A percentile compares a stretch with the other conserved stretches of the same genome.
These are phyloP conservation scores for Termitomyces sp. DNA, from an alignment of 768 basidiomycete species.

Conservation along the genomic window DNA sequence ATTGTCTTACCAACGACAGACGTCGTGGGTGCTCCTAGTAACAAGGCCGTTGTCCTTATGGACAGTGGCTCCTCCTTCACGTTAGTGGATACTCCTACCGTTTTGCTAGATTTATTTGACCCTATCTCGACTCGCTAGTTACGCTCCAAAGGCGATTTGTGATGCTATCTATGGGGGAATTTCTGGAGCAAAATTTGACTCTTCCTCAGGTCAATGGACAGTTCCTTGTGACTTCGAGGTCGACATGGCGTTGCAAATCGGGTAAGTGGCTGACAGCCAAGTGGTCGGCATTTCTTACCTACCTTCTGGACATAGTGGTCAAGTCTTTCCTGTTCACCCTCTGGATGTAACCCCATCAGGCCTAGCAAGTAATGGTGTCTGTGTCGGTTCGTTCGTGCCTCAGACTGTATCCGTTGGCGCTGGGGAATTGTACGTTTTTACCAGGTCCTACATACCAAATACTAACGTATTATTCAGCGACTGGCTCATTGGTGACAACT, in stretches of 20 bases:
- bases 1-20: slow-evolving; percentile 46
- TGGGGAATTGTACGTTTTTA: slow-evolving; percentile 56
- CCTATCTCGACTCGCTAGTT: slow-evolving; percentile 34
- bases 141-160: slow-evolving; percentile 59
- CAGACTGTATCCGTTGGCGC: slow-evolving; percentile 48
- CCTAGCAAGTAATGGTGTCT: slow-evolving; percentile 36
- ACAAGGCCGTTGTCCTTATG: slow-evolving; percentile 69
- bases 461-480: slow-evolving; percentile 42
- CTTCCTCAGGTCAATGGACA: slow-evolving; percentile 52
- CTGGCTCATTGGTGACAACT: slow-evolving; percentile 78
- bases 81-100: slow-evolving; percentile 30
- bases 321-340: slow-evolving; percentile 74
- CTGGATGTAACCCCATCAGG: slow-evolving; percentile 60
- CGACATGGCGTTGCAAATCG: slow-evolving; percentile 74
- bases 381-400: slow-evolving; percentile 75
- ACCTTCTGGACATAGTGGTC: slow-evolving; percentile 39
- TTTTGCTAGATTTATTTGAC: background rate
- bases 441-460: background rate
- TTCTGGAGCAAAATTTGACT: slow-evolving; percentile 55
- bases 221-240: slow-evolving; percentile 74
- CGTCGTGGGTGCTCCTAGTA: slow-evolving; percentile 52
- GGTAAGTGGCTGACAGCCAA: slow-evolving; percentile 34
- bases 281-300: background rate
- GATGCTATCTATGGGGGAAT: slow-evolving; percentile 65
- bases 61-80: slow-evolving; percentile 83